Evolutionary conservation across 345 rosid genomes (phyloP), one percentile per base, ranked within the genome.

Genomic region (Schrenkiella parvula): DNA sequence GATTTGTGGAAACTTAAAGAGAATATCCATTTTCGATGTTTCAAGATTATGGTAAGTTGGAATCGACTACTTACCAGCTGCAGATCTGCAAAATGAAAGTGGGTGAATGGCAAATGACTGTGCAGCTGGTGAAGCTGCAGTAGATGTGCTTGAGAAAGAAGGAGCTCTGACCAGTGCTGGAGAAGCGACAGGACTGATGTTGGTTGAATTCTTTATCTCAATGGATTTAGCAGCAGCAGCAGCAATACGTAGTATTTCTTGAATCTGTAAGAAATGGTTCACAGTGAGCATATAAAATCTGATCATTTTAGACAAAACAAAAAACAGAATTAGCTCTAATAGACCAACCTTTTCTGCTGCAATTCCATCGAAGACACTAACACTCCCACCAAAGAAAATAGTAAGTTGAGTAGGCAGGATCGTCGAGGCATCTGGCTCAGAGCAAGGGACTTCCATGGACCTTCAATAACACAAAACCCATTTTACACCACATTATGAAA

Each of bases 131-230:
- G 93, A 89, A 83, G 85, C 82, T 69, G 79, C 67, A 54, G 80
- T 80, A 66, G 84, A 76, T 23, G 92, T 84, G 72, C 93, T 89
- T 72, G 85, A 92, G 80, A 90, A 75, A 11, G 96, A 90, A 78
- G 87, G 90, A 81, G 88, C 85, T 87, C 97, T 86, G 21, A 80
- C 76, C 70, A 93, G 92, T 70, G 78, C 80, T 28, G 97, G 90
- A 26, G 90, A 70, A 59, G 73, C 43, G 50, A 83, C 42, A 65
- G 77, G 88, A 73, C 72, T 42, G 42, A 61, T 69, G 75, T 68
- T 59, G 8, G 64, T 75, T 2, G 67, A 70, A 35, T 69, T 84
- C 84, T 86, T 86, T 47, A 76, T 57, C 22, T 86, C 93, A 48
- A 56, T 55, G 57, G 83, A 62, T 48, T 82, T 77, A 23, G 86